Percentiles rank a stretch among this genome's conserved stretches.
phyloP scores from a whole-genome alignment of 1,139 yeast genomes.

The Arxiozyma heterogenica region DNA sequence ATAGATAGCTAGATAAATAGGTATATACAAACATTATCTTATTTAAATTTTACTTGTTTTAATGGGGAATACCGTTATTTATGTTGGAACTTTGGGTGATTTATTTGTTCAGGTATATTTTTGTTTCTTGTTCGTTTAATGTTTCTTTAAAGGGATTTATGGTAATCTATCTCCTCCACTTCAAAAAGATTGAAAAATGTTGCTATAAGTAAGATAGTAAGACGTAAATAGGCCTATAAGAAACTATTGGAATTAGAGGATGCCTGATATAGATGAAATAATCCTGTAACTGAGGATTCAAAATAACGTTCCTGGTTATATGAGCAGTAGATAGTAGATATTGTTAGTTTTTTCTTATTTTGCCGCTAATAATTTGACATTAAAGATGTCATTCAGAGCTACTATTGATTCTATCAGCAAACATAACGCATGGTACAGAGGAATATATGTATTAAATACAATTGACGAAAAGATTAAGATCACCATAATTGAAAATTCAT shows the following conservation, averaged over 20 bases:
- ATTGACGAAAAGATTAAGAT: slow-evolving; percentile 23
- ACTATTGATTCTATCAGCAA: slow-evolving; percentile 18
- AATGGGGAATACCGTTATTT: background rate
- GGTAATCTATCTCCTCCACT: too few relatives aligned
- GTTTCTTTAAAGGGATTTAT: background rate
- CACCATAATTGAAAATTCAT: slow-evolving; percentile 21
- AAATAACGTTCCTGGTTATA: background rate
- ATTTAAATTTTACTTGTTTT: too few relatives aligned
- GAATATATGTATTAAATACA: slow-evolving; percentile 21
- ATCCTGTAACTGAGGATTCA: too few relatives aligned
- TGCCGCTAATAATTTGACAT: background rate
- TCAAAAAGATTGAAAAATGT: background rate
- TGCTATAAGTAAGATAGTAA: background rate
- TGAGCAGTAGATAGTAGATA: background rate
- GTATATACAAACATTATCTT: too few relatives aligned
- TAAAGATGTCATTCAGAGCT: slow-evolving; percentile 26
- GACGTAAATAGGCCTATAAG: background rate
- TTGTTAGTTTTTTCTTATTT: background rate
- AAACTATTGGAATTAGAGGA: background rate
- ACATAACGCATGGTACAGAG: slow-evolving; percentile 25
- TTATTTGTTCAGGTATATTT: too few relatives aligned
- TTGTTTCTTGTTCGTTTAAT: background rate
- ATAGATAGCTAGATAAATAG: too few relatives aligned
- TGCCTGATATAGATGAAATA: too few relatives aligned
- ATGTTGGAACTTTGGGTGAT: background rate